phyloP scores from a whole-genome alignment of 2,329 filamentous ascomycete genomes.

The Escovopsis weberi region DNA sequence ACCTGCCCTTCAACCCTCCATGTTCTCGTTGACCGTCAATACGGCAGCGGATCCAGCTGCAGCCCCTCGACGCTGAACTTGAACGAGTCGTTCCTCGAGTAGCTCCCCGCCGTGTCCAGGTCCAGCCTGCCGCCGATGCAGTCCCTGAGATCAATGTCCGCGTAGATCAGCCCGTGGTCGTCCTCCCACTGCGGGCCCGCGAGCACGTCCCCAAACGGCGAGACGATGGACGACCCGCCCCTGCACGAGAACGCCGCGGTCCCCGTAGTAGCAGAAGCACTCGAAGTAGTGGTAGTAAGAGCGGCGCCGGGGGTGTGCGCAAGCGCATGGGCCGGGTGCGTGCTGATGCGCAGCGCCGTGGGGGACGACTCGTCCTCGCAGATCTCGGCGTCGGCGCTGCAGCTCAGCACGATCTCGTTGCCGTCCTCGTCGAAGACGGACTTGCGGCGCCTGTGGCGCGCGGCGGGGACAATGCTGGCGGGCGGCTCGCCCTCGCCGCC shows the following conservation, averaged over 20 bases:
- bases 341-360: neutral
- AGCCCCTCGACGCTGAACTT: constrained; percentile 44
- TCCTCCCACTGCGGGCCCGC: constrained; percentile 78
- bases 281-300: neutral
- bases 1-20: too few relatives aligned
- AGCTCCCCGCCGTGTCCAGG: constrained; percentile 72
- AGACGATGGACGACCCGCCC: constrained; percentile 73
- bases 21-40: constrained; percentile 10
- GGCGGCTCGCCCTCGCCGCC: constrained; percentile 29
- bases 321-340: neutral
- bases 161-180: constrained; percentile 47
- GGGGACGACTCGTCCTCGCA: neutral
- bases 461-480: constrained; percentile 7
- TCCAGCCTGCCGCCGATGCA: constrained; percentile 71
- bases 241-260: constrained; percentile 41
- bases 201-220: constrained; percentile 64
- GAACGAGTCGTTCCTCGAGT: constrained; percentile 58
- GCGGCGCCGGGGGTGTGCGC: neutral
- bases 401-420: constrained; percentile 37
- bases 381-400: constrained; percentile 10
- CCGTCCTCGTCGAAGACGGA: constrained; percentile 38
- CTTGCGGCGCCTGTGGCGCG: constrained; percentile 17
- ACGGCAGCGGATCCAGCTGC: constrained; percentile 42
- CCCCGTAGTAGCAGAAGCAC: too few relatives aligned
- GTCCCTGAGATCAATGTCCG: constrained; percentile 76